phyloP scores from a whole-genome alignment of 768 basidiomycete species.

The Coprinopsis sp. region DNA sequence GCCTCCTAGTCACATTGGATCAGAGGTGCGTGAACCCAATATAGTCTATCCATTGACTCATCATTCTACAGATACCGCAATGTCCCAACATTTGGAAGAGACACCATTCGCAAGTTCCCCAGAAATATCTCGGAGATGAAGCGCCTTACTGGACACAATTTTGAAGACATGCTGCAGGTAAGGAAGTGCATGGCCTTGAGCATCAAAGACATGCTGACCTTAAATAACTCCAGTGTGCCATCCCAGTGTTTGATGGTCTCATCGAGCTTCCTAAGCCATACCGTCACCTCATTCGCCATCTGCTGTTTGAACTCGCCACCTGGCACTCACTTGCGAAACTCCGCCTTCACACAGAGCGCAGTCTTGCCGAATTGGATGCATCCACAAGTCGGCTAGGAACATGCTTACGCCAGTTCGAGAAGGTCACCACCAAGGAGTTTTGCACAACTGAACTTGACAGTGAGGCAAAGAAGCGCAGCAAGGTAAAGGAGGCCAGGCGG shows the following conservation, averaged over 20 bases:
- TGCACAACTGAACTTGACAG: conserved; percentile 30
- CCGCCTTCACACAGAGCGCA: conserved; percentile 23
- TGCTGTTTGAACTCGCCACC: conserved; percentile 23
- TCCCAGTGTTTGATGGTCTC: conserved; percentile 36
- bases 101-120: conserved; percentile 26
- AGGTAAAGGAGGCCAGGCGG: conserved; percentile 21
- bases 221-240: conserved; percentile 28
- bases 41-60: conserved; percentile 28
- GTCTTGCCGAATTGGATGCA: conserved; percentile 19
- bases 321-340: conserved; percentile 35
- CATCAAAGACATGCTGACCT: no score
- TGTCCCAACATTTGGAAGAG: conserved; percentile 21
- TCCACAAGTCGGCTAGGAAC: conserved; percentile 25
- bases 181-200: no score
- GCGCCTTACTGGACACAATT: conserved; percentile 30
- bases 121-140: conserved; percentile 27
- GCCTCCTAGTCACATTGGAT: conserved; percentile 18
- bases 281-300: conserved; percentile 14
- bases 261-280: conserved; percentile 21
- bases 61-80: conserved; percentile 26
- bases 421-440: conserved; percentile 21
- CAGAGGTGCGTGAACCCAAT: conserved; percentile 28
- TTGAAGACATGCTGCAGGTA: conserved; percentile 36
- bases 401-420: conserved; percentile 26
- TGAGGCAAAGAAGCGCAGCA: conserved; percentile 14